Evolutionary conservation across 768 basidiomycete genomes (phyloP).

Genomic region (Tulasnella sp.): DNA sequence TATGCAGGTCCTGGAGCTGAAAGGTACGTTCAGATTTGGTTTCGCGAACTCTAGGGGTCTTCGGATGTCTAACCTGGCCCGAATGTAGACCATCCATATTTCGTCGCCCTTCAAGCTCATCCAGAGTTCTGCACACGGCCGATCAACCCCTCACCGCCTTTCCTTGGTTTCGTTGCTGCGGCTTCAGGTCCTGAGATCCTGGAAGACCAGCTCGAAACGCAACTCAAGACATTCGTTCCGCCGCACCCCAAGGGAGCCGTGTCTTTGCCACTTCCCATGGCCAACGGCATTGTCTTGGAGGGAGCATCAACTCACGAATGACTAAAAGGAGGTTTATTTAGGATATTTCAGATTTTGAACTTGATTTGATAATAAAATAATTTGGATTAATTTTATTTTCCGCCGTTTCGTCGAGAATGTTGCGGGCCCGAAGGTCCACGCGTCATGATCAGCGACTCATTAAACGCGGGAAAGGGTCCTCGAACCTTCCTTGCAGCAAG

Average conservation of each 20-base stretch:
- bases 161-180: constrained; percentile 94
- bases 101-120: constrained; percentile 92
- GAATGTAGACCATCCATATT: constrained; percentile 83
- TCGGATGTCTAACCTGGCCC: neutral
- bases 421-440: neutral
- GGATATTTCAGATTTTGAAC: neutral
- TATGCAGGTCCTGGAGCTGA: constrained; percentile 94
- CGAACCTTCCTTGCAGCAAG: neutral
- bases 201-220: constrained; percentile 70
- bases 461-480: constrained; percentile 12
- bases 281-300: constrained; percentile 17
- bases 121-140: constrained; percentile 99
- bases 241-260: constrained; percentile 77
- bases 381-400: neutral
- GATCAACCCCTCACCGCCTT: constrained; percentile 94
- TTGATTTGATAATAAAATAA: neutral
- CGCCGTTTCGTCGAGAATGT: no score
- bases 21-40: constrained; percentile 54
- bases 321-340: neutral
- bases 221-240: constrained; percentile 63
- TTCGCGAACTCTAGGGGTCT: constrained; percentile 4
- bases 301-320: neutral
- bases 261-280: constrained; percentile 46
- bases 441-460: constrained; percentile 19
- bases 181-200: constrained; percentile 64